These are phyloP conservation scores for Jacaranda mimosifolia DNA, from an alignment of 257 asterid species.

Conservation along the genomic window DNA sequence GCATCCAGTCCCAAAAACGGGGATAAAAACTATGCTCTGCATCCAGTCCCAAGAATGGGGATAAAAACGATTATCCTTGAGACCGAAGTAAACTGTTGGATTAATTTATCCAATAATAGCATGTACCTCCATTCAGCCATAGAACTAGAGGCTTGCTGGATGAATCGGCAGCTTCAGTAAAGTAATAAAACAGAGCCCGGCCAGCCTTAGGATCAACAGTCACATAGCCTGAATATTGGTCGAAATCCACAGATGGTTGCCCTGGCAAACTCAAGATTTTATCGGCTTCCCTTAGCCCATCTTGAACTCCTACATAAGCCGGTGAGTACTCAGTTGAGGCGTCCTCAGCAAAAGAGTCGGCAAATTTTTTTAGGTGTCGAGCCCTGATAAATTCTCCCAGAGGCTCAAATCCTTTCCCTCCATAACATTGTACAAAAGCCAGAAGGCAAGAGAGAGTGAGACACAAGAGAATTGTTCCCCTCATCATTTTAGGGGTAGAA, in stretches of 20 bases:
- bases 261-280: constrained; percentile 47
- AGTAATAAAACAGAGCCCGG: constrained; percentile 51
- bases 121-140: constrained; percentile 59
- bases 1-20: not conserved
- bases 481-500: constrained; percentile 29
- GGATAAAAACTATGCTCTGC: constrained; percentile 46
- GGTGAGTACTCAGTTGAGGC: constrained; percentile 20
- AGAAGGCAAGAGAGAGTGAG: constrained; percentile 27
- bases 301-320: constrained; percentile 39
- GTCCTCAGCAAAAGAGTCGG: not conserved
- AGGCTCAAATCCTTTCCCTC: constrained; percentile 22
- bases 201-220: constrained; percentile 50
- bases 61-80: too few species aligned
- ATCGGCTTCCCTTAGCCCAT: constrained; percentile 42
- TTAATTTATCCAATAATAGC: not conserved
- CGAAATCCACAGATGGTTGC: constrained; percentile 46
- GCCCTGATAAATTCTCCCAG: constrained; percentile 16
- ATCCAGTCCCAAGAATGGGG: not conserved
- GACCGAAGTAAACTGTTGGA: too few species aligned
- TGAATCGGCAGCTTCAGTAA: constrained; percentile 46
- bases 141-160: constrained; percentile 47
- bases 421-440: constrained; percentile 36
- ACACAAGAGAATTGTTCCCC: constrained; percentile 4
- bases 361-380: constrained; percentile 4
- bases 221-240: constrained; percentile 57